Percentiles rank a stretch among this genome's conserved stretches.
Evolutionary conservation across 2,329 filamentous ascomycete species (phyloP).

Genomic region (Fusarium acutatum): DNA sequence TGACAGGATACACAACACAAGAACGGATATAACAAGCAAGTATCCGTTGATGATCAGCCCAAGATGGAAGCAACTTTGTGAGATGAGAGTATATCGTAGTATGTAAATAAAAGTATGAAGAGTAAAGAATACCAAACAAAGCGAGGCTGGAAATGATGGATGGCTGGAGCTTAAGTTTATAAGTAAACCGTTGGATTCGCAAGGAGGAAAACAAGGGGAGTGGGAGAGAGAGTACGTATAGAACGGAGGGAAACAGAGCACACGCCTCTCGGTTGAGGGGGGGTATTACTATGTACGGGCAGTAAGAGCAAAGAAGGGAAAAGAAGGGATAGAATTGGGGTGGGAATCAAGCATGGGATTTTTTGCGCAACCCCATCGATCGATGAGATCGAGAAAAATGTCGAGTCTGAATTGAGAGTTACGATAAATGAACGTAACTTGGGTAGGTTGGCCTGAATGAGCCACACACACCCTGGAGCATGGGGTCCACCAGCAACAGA

Average conservation of each 20-base stretch:
- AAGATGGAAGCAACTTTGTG: not conserved
- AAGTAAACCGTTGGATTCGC: slow-evolving; percentile 23
- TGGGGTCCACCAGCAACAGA: slow-evolving; percentile 19
- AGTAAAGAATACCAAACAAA: slow-evolving; percentile 19
- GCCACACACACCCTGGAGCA: slow-evolving; percentile 25
- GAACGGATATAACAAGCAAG: not conserved
- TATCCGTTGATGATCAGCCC: not conserved
- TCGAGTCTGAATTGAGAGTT: slow-evolving; percentile 28
- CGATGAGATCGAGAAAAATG: slow-evolving; percentile 47
- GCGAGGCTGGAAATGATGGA: slow-evolving; percentile 27
- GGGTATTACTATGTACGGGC: not conserved
- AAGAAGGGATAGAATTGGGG: slow-evolving; percentile 37
- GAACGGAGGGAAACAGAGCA: not conserved
- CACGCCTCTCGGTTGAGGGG: not conserved
- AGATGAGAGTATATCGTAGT: not conserved
- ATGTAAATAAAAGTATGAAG: slow-evolving; percentile 3
- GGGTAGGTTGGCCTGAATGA: slow-evolving; percentile 21
- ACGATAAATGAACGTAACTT: slow-evolving; percentile 28
- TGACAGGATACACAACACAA: not conserved
- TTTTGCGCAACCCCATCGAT: slow-evolving; percentile 48
- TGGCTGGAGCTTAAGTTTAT: slow-evolving; percentile 39
- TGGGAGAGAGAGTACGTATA: not conserved
- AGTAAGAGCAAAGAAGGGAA: slow-evolving; percentile 20
- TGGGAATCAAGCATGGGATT: slow-evolving; percentile 42
- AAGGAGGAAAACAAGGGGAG: slow-evolving; percentile 29